Conservation (phyloP, 2,329 filamentous ascomycete species). For the Nothophoma quercina region DNA sequence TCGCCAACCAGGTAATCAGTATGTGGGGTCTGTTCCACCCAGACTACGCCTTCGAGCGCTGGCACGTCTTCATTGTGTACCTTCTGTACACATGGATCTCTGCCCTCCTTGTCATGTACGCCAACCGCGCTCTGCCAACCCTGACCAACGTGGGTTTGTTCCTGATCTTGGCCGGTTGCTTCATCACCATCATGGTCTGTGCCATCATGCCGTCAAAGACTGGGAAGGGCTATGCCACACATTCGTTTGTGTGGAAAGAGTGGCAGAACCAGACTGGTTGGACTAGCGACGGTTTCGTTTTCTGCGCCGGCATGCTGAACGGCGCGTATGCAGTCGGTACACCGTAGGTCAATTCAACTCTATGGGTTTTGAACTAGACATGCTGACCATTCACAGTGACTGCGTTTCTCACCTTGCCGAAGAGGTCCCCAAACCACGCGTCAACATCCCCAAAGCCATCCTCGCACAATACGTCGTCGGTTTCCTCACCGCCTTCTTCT, state of each 20-base stretch:
- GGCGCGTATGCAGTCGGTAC: conserved; percentile 73
- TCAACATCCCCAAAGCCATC: conserved; percentile 53
- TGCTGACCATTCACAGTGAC: conserved; percentile 53
- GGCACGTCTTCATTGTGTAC: conserved; percentile 62
- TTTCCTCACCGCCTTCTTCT: conserved; percentile 47
- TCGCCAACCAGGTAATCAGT: conserved; percentile 55
- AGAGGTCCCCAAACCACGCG: conserved; percentile 46
- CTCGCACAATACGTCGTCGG: conserved; percentile 49
- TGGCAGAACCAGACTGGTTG: conserved; percentile 58
- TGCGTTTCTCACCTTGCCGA: conserved; percentile 72
- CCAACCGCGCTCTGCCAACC: conserved; percentile 61
- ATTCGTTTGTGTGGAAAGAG: conserved; percentile 55
- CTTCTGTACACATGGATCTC: conserved; percentile 57
- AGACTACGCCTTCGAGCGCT: conserved; percentile 54
- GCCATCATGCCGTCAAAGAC: conserved; percentile 61
- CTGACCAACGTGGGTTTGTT: conserved; percentile 64
- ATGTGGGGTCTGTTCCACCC: conserved; percentile 61
- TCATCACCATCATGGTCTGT: conserved; percentile 64
- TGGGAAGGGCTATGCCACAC: conserved; percentile 52
- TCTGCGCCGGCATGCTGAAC: conserved; percentile 71
- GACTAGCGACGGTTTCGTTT: conserved; percentile 66
- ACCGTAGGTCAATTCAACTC: conserved; percentile 48
- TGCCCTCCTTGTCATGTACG: conserved; percentile 60
- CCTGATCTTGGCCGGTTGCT: conserved; percentile 60
- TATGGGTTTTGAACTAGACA: background rate